A percentile compares a stretch with the other conserved stretches of the same genome.
Evolutionary conservation across 768 basidiomycete species (phyloP).

Genomic region (Amanita pseudoporphyria): DNA sequence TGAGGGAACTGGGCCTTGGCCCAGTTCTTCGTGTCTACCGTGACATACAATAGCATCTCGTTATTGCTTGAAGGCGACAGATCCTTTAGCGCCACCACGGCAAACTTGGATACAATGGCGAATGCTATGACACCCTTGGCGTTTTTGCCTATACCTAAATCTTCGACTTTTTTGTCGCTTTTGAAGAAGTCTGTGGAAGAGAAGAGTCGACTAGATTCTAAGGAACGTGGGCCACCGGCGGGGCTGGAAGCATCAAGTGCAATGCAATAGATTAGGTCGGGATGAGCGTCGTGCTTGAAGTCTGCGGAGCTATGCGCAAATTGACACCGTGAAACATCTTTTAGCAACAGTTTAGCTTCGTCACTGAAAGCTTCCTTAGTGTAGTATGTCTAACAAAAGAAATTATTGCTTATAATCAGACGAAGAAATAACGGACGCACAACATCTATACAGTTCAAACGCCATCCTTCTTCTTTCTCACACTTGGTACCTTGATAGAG

Average conservation of each 20-base stretch:
- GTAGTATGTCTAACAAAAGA: slow-evolving; percentile 65
- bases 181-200: slow-evolving; percentile 82
- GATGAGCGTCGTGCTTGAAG: slow-evolving; percentile 69
- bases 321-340: slow-evolving; percentile 69
- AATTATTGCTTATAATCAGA: slow-evolving; percentile 4
- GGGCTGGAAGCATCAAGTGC: slow-evolving; percentile 54
- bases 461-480: slow-evolving; percentile 37
- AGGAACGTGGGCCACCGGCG: slow-evolving; percentile 33
- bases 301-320: slow-evolving; percentile 85
- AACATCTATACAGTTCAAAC: slow-evolving; percentile 58
- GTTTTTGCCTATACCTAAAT: slow-evolving; percentile 77
- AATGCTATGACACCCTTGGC: slow-evolving; percentile 88
- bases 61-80: slow-evolving; percentile 40
- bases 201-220: slow-evolving; percentile 65
- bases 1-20: slow-evolving; percentile 91
- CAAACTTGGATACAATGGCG: slow-evolving; percentile 88
- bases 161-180: slow-evolving; percentile 54
- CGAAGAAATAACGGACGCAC: slow-evolving; percentile 27
- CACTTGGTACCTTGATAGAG: slow-evolving; percentile 74
- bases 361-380: slow-evolving; percentile 77
- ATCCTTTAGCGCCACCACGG: slow-evolving; percentile 84
- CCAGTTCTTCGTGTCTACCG: slow-evolving; percentile 78
- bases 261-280: slow-evolving; percentile 81
- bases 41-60: slow-evolving; percentile 82
- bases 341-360: slow-evolving; percentile 45